These are phyloP conservation scores for Fomes fomentarius DNA, from an alignment of 1,284 basidiomycete genomes.

Conservation along the genomic window DNA sequence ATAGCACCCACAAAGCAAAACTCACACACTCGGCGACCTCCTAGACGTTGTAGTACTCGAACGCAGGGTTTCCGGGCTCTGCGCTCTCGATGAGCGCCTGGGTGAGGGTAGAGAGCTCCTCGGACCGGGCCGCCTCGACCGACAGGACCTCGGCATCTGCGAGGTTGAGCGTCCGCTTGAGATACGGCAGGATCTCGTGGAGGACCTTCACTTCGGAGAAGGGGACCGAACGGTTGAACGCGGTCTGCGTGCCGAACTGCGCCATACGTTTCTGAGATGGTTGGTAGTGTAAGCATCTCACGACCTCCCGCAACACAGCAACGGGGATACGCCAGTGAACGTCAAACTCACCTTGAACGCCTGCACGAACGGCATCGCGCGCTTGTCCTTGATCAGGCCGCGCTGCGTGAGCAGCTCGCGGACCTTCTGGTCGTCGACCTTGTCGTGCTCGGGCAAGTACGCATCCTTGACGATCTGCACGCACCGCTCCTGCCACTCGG, in stretches of 20 bases:
- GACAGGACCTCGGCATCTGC: constrained; percentile 71
- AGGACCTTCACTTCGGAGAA: constrained; percentile 89
- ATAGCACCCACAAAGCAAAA: constrained; percentile 4
- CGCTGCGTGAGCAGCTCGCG: constrained; percentile 69
- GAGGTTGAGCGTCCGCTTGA: constrained; percentile 84
- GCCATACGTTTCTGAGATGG: constrained; percentile 76
- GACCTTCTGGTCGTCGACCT: constrained; percentile 86
- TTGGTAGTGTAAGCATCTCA: too few relatives aligned
- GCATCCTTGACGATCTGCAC: constrained; percentile 78
- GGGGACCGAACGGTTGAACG: constrained; percentile 86
- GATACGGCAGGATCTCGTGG: constrained; percentile 74
- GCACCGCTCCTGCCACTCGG: constrained; percentile 90
- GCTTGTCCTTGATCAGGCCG: constrained; percentile 96
- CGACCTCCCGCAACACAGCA: too few relatives aligned
- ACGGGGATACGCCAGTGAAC: too few relatives aligned
- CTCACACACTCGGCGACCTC: background rate
- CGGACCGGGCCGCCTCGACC: constrained; percentile 71
- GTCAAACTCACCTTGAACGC: constrained; percentile 88
- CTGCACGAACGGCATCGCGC: constrained; percentile 94
- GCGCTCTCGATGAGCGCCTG: constrained; percentile 78
- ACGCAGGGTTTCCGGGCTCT: constrained; percentile 87
- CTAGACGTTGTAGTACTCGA: constrained; percentile 79
- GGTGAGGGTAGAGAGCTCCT: constrained; percentile 55
- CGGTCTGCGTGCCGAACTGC: constrained; percentile 77
- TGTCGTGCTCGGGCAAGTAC: constrained; percentile 62